A percentile compares a stretch with the other conserved stretches of the same genome.
Evolutionary conservation across 2,329 filamentous ascomycete species (phyloP).

Genomic region (Zymoseptoria crescenta): DNA sequence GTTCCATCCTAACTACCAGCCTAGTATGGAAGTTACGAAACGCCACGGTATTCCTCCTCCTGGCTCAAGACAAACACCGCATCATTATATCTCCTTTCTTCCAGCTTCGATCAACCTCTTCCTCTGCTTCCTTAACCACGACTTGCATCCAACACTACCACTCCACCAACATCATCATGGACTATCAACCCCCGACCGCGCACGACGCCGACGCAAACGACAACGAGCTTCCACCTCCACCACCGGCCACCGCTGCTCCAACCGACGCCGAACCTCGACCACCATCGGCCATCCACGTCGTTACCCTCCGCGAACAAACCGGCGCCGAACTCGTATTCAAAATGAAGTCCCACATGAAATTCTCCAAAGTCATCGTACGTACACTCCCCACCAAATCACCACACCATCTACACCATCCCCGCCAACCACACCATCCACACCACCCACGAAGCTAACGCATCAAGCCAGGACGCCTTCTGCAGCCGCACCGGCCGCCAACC

Average conservation of each 20-base stretch:
- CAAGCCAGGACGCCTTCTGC: conserved; percentile 10
- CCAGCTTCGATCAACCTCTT: neutral
- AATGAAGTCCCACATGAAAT: conserved; percentile 19
- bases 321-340: conserved; percentile 17
- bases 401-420: too few species aligned
- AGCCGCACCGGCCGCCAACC: conserved; percentile 8
- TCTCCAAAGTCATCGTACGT: conserved; percentile 13
- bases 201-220: conserved; percentile 1
- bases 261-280: neutral
- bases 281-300: neutral
- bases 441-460: neutral
- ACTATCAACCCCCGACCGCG: neutral
- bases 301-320: conserved; percentile 15
- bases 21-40: neutral
- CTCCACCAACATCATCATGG: neutral
- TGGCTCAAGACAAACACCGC: neutral
- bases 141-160: neutral
- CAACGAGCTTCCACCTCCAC: neutral
- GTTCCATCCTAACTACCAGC: too few species aligned
- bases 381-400: neutral
- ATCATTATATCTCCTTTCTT: neutral
- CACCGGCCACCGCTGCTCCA: neutral
- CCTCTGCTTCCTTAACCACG: neutral
- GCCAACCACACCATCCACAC: too few species aligned
- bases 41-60: neutral